Conservation (phyloP, 2,329 filamentous ascomycete genomes). For the Aspergillus arachidicola region DNA sequence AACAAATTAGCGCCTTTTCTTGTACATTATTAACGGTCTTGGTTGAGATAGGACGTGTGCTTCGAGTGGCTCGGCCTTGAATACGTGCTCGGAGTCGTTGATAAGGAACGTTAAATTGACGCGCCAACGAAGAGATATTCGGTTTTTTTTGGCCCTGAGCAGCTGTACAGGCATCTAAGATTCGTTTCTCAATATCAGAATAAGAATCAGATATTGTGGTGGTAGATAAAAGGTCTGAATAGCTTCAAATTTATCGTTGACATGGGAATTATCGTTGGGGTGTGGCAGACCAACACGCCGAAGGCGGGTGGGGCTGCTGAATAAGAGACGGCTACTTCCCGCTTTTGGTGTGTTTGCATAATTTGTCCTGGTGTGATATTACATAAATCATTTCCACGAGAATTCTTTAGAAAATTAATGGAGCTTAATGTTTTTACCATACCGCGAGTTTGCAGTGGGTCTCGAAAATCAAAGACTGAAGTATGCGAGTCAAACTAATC, state of each 20-base stretch:
- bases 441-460: too few relatives aligned
- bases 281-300: neutral
- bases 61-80: neutral
- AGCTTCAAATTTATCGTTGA: neutral
- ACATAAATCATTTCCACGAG: too few relatives aligned
- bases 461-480: too few relatives aligned
- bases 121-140: neutral
- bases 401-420: too few relatives aligned
- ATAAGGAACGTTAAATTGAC: neutral
- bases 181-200: neutral
- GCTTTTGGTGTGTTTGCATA: too few relatives aligned
- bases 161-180: neutral
- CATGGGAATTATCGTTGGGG: neutral
- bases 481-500: too few relatives aligned
- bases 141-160: neutral
- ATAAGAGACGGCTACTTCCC: neutral
- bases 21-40: too few relatives aligned
- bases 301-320: slow-evolving; percentile 1
- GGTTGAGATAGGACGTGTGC: too few relatives aligned
- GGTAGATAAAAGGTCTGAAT: neutral
- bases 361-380: too few relatives aligned
- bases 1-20: too few relatives aligned
- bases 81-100: neutral
- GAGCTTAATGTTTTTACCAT: too few relatives aligned
- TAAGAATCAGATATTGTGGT: too few relatives aligned